Conservation (phyloP, 768 basidiomycete species). For the Mycena kentingensis region DNA sequence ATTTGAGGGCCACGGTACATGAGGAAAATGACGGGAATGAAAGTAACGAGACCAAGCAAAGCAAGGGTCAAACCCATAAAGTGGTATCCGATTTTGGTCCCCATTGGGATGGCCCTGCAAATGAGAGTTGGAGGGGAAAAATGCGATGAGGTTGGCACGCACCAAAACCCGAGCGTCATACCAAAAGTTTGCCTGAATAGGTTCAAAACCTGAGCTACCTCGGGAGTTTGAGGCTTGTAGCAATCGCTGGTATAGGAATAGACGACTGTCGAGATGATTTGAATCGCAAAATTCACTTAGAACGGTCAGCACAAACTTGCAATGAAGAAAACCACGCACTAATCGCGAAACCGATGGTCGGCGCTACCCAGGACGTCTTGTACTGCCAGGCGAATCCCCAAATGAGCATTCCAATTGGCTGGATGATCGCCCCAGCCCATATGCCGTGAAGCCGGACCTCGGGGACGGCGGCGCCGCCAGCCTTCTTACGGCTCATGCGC, state of each 20-base stretch:
- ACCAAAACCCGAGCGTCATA: conserved; percentile 25
- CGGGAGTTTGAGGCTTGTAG: conserved; percentile 22
- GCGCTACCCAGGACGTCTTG: no score
- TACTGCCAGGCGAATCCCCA: conserved; percentile 24
- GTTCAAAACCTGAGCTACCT: conserved; percentile 23
- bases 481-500: conserved; percentile 14
- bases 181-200: conserved; percentile 21
- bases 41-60: conserved; percentile 15
- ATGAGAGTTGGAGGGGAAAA: no score
- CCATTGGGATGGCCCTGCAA: no score
- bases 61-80: conserved; percentile 22
- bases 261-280: conserved; percentile 20
- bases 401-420: conserved; percentile 22
- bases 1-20: conserved; percentile 18
- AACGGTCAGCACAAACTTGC: not conserved
- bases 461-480: conserved; percentile 9
- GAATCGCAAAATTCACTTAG: conserved; percentile 16
- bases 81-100: conserved; percentile 22
- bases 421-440: conserved; percentile 20
- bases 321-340: not conserved
- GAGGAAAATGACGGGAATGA: conserved; percentile 17
- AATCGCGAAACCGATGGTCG: no score
- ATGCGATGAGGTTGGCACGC: conserved; percentile 6
- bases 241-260: conserved; percentile 20
- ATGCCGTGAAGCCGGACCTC: conserved; percentile 21